Base-by-base conservation (phyloP, 192 early-diverging fungal species). In the Backusella mclennaniae region DNA sequence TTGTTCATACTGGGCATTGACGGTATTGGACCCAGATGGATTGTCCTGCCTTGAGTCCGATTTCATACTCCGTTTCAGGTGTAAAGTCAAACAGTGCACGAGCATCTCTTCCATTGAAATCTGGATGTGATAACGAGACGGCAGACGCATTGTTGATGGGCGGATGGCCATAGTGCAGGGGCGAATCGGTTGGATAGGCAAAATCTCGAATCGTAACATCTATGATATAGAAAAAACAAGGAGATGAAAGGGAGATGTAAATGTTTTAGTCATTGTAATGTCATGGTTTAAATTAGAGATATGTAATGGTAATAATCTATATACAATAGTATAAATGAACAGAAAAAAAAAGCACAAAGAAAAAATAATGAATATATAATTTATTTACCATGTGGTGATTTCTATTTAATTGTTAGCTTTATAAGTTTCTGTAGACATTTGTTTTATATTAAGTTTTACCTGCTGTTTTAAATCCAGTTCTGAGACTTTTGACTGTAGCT, bases 31-130 rank as follows among this genome's bases (percentile, higher is more conserved):
- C 87, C 80, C 89, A 89, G 11, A 94, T 76, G 31, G 83, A 75
- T 73, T 94, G 90, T 21, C 88, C 87, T 49, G 89, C 89, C 2
- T 87, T 77, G 79, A 94, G 89, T 39, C 85, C 84, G 66, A 92
- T 82, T 83, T 94, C 93, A 15, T 83, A 87, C 19, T 86, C 84
- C 49, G 89, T 90, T 74, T 93, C 92, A 23, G 91, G 90, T 53
- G 84, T 85, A 86, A 94, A 94, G 73, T 94, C 91, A 75, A 92
- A 94, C 19, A 94, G 77, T n/a, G 90, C 93, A 44, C 85, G 83
- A 19, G 86, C 89, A 35, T 80, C 84, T 35, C 85, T 77, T 15
- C 85, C 80, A 9, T 80, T 84, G 56, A 84, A 85, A 56, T 85
- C 85, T 14, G 71, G 53, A 68, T 33, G 80, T n/a, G 71, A 81